Base-by-base conservation (phyloP, 257 asterid species). In the Cordia subcordata region DNA sequence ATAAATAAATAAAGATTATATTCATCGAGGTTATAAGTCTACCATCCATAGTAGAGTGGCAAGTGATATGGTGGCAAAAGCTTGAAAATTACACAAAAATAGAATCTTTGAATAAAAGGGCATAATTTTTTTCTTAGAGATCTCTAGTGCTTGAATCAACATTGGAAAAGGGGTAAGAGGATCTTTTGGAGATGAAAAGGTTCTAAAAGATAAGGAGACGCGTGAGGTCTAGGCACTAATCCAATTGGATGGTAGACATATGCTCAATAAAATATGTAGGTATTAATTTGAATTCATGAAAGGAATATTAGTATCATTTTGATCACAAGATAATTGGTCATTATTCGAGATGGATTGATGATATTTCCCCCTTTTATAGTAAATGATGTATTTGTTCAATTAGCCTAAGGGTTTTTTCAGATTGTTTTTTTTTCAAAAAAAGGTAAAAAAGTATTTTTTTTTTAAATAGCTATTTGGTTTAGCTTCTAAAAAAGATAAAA, bases 141-240 rank as follows among this genome's bases (percentile, higher is more conserved):
- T 49, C 10, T 49, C 19, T 11, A 20, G 19, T 49, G 53, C 22
- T 49, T 49, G 53, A 49, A 49, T 49, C 22, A 49, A 49, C 53
- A n/a, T n/a, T 49, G 32, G 12, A 10, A 19, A 21, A 51, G 56
- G 33, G 10, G 37, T 52, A 20, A 19, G 23, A 18, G 57, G 33
- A 52, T 52, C 57, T 52, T 27, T 52, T 52, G 35, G n/a, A 19
- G n/a, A 52, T 52, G 57, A 52, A 52, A n/a, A 52, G 57, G 22
- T 52, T 52, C 57, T 35, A 52, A 52, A 19, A 52, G 57, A 52
- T 52, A 52, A 52, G 57, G 35, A 52, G 57, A 21, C 37, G 37
- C n/a, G 57, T 49, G 11, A 49, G 21, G 18, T 20, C 0, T 16
- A 49, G 15, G 53, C 53, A 6, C 10, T 20, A 14, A 49, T 20